Base-by-base conservation (phyloP, 2,329 filamentous ascomycete genomes). In the Thyridium curvatum region DNA sequence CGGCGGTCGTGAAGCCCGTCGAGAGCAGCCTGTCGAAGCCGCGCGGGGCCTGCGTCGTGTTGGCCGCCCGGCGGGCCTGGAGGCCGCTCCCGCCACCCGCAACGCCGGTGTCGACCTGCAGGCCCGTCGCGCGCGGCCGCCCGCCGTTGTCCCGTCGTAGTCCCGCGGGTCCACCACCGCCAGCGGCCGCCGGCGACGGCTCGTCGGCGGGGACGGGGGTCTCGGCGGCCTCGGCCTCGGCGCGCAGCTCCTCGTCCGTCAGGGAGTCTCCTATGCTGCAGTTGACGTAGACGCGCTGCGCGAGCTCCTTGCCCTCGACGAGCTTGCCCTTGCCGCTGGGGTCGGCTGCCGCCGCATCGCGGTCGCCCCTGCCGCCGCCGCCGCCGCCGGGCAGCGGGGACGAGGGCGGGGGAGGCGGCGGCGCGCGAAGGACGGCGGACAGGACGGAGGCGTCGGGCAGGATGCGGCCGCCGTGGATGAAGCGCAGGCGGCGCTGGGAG, bases 381-480 rank as follows among this genome's bases (percentile, higher is more conserved):
- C 37, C 10, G 21, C 10, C 6, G 21, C 21, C 21, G 21, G 32
- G 34, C 30, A 32, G 16, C 41, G 35, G 21, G 53, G 47, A 28
- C 48, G 52, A 17, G 52, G 68, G 47, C 46, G 72, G 69, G 1
- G 77, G 75, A 0, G 77, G 72, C 0, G 75, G 67, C 0, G 79
- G 73, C 1, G 84, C 64, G 43, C 77, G 79, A 34, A 97, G 70
- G 2, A 83, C 84, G 29, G 72, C 64, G 42, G 77, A 72, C 18
- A 98, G 71, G 6, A 85, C 74, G 9, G 77, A 72, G 29, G 70
- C 65, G 59, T 96, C 90, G 48, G 82, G 74, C 36, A 97, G 80
- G 42, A 94, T 84, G 55, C 86, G 89, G 45, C 93, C 93, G 37
- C 86, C 79, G 60, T 95, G 82, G 58, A 97, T 96, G 47, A 98